These are phyloP conservation scores for Kwoniella shandongensis DNA, from an alignment of 768 basidiomycete genomes.

Conservation along the genomic window DNA sequence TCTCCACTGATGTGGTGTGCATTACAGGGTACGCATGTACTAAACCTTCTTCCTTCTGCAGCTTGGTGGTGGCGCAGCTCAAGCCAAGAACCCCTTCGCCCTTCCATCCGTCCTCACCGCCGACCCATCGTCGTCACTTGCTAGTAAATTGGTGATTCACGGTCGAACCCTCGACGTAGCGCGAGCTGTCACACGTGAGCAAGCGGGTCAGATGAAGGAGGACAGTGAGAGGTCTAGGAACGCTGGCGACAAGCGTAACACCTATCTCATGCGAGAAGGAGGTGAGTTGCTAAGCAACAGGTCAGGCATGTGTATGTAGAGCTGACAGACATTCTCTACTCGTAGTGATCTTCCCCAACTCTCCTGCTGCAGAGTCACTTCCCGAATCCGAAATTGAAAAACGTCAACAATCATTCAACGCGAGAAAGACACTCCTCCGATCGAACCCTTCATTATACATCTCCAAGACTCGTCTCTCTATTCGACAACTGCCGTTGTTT, in stretches of 20 bases:
- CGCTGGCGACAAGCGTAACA: slow-evolving; percentile 91
- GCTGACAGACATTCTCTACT: neutral
- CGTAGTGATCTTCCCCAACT: slow-evolving; percentile 84
- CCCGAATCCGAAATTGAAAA: slow-evolving; percentile 76
- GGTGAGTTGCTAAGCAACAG: slow-evolving; percentile 59
- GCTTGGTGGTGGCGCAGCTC: slow-evolving; percentile 28
- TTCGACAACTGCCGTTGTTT: slow-evolving; percentile 88
- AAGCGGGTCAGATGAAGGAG: slow-evolving; percentile 83
- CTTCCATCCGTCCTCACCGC: slow-evolving; percentile 86
- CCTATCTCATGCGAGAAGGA: slow-evolving; percentile 94
- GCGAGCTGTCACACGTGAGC: slow-evolving; percentile 83
- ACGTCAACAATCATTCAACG: slow-evolving; percentile 79
- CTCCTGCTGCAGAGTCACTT: slow-evolving; percentile 72
- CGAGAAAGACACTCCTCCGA: slow-evolving; percentile 76
- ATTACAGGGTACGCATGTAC: too few species aligned
- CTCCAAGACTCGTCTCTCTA: slow-evolving; percentile 87
- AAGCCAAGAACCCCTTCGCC: slow-evolving; percentile 72
- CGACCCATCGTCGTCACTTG: slow-evolving; percentile 83
- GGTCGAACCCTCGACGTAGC: slow-evolving; percentile 89
- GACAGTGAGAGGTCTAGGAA: slow-evolving; percentile 71
- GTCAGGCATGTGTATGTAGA: neutral
- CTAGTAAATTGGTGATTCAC: slow-evolving; percentile 79
- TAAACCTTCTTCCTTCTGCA: neutral
- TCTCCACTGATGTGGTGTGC: neutral
- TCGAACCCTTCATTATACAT: slow-evolving; percentile 93